Conservation (phyloP, 306 rosid genomes). For the Quercus glauca region DNA sequence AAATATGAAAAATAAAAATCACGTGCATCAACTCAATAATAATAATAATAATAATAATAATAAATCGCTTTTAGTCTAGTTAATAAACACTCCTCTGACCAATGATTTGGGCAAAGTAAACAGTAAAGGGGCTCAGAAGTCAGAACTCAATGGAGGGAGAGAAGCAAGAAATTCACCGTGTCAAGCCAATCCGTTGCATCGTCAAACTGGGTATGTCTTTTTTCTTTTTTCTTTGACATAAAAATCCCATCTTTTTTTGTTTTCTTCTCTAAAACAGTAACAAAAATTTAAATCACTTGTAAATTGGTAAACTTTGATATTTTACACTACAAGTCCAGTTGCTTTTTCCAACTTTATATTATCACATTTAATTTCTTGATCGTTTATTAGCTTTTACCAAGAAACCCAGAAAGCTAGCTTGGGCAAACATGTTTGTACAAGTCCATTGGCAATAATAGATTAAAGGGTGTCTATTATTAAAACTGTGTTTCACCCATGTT, state of each 20-base stretch:
- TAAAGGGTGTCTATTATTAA: too few species aligned
- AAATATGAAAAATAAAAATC: not conserved
- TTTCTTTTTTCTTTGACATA: not conserved
- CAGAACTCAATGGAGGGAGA: conserved; percentile 32
- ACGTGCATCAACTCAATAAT: too few species aligned
- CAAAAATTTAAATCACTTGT: not conserved
- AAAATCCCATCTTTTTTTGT: not conserved
- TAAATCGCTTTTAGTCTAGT: too few species aligned
- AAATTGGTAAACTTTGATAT: not conserved
- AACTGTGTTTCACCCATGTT: too few species aligned
- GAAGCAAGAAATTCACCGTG: conserved; percentile 16
- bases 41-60: too few species aligned
- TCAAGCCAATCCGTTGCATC: conserved; percentile 70
- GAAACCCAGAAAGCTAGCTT: not conserved
- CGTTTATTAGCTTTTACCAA: not conserved
- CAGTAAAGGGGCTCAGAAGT: not conserved
- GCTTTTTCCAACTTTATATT: not conserved
- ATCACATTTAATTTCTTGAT: too few species aligned
- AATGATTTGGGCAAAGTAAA: not conserved
- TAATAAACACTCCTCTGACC: too few species aligned
- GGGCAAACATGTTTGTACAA: not conserved
- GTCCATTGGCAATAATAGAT: conserved; percentile 2
- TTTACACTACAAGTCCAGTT: not conserved
- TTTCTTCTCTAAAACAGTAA: not conserved
- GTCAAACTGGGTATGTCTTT: conserved; percentile 65